Base-by-base conservation (phyloP, 345 rosid species). In the Aquilaria sinensis region DNA sequence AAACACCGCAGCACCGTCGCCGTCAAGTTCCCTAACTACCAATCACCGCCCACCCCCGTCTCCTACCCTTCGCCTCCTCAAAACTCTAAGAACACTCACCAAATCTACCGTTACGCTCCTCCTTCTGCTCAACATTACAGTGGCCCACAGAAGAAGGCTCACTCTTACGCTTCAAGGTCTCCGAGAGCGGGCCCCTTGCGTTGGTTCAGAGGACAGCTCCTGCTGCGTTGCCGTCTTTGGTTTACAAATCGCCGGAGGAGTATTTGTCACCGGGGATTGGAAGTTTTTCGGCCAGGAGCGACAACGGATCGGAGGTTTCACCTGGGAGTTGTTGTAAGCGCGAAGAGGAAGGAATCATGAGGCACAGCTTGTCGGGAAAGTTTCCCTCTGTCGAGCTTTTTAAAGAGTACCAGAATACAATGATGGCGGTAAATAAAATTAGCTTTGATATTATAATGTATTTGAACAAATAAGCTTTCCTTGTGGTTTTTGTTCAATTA, bases 371-470 rank as follows among this genome's bases (percentile, higher is more conserved):
- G 75, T 72, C 75, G 4, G 89, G 86, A 65, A 88, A 70, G 70
- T 90, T 94, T 72, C 99, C 96, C 43, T 77, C 97, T 1, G 96
- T 88, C 72, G 77, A 85, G 33, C 73, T 94, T 62, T 90, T 94
- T 73, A 94, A 90, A 76, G 95, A 94, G 54, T 90, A 78, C 46
- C 99, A 90, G 74, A 85, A 88, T 47, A 77, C 96, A 51, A 96
- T 97, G 31, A 83, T 88, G 89, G 92, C 83, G 88, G 97, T 90
- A 81, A 37, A n/a, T 58, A 31, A 55, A n/a, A 16, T 16, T 16
- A 16, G 23, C 23, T 16, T 16, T 16, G 23, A 16, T 16, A 51
- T 51, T 65, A 29, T 11, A 23, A 47, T 43, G 57, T 60, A 31
- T 5, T 62, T 31, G 23, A 52, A 51, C 54, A 29, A 15, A 31